Conservation (phyloP, 2,329 filamentous ascomycete genomes). For the Rhytidhysteron rufulum region DNA sequence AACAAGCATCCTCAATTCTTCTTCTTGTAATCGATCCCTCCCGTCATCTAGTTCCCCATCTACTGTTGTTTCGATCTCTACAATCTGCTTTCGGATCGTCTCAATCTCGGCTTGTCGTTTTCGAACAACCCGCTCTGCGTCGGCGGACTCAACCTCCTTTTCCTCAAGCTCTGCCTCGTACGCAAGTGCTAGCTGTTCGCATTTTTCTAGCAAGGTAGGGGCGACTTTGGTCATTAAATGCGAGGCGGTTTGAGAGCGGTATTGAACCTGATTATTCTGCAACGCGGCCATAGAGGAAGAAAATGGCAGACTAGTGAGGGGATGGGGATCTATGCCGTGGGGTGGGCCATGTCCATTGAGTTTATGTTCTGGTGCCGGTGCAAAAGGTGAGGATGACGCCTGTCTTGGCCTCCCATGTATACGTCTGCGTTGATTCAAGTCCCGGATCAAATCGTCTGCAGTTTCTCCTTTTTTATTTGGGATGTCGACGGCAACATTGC, state of each 20-base stretch:
- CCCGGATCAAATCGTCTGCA: conserved; percentile 77
- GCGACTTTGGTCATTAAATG: conserved; percentile 62
- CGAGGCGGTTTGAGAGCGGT: conserved; percentile 47
- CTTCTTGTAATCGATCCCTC: conserved; percentile 26
- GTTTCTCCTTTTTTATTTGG: conserved; percentile 77
- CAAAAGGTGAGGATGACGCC: conserved; percentile 67
- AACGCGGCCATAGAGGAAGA: conserved; percentile 12
- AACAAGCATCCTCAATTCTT: conserved; percentile 34
- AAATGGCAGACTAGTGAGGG: too few species aligned
- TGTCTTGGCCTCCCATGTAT: conserved; percentile 57
- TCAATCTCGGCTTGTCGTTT: conserved; percentile 67
- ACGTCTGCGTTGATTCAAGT: conserved; percentile 64
- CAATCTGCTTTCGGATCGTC: conserved; percentile 56
- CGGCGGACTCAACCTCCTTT: conserved; percentile 55
- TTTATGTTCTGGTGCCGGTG: conserved; percentile 31
- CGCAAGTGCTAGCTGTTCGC: conserved; percentile 39
- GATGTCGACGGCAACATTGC: conserved; percentile 80
- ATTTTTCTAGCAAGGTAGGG: conserved; percentile 50
- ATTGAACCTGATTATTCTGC: conserved; percentile 22
- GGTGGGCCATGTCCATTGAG: conserved; percentile 24
- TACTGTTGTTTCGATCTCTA: conserved; percentile 43
- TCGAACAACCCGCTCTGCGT: conserved; percentile 45
- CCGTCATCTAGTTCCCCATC: conserved; percentile 34
- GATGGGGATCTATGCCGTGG: conserved; percentile 20
- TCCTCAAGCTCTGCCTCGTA: conserved; percentile 75